Percentiles rank a stretch among this genome's conserved stretches.
phyloP scores from a whole-genome alignment of 306 rosid species.

The Lagenaria siceraria region DNA sequence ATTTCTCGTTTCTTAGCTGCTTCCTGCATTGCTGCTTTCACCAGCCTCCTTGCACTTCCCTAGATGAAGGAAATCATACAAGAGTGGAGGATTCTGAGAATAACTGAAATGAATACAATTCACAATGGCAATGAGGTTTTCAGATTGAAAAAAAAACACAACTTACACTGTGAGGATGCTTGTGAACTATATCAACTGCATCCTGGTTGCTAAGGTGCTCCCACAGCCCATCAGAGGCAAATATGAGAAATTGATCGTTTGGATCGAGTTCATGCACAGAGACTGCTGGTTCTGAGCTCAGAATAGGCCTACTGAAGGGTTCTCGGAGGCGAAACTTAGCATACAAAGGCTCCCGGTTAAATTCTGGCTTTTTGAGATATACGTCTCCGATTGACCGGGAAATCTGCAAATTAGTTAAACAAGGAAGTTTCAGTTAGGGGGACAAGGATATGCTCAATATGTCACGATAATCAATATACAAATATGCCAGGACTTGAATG shows the following conservation, averaged over 20 bases:
- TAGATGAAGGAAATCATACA: constrained; percentile 7
- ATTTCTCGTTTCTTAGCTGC: constrained; percentile 95
- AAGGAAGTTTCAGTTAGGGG: neutral
- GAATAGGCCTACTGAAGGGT: constrained; percentile 63
- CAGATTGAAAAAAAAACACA: neutral
- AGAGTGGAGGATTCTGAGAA: neutral
- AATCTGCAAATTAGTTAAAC: constrained; percentile 29
- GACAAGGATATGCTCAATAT: neutral
- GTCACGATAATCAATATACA: neutral
- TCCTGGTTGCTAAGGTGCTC: constrained; percentile 92
- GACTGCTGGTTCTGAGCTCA: constrained; percentile 79
- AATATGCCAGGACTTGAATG: neutral
- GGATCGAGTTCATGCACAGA: constrained; percentile 64
- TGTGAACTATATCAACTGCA: constrained; percentile 80
- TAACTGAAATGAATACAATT: neutral
- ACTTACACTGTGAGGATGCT: constrained; percentile 69
- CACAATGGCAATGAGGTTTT: neutral
- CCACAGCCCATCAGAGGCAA: constrained; percentile 94
- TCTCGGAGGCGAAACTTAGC: constrained; percentile 69
- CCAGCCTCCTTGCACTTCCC: constrained; percentile 88
- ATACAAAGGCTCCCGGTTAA: constrained; percentile 72
- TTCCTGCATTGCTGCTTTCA: constrained; percentile 70
- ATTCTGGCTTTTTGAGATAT: constrained; percentile 77
- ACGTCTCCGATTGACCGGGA: constrained; percentile 82
- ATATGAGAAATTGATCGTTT: constrained; percentile 67